Evolutionary conservation across 768 basidiomycete species (phyloP).

Genomic region (Phaeotremella fagi): DNA sequence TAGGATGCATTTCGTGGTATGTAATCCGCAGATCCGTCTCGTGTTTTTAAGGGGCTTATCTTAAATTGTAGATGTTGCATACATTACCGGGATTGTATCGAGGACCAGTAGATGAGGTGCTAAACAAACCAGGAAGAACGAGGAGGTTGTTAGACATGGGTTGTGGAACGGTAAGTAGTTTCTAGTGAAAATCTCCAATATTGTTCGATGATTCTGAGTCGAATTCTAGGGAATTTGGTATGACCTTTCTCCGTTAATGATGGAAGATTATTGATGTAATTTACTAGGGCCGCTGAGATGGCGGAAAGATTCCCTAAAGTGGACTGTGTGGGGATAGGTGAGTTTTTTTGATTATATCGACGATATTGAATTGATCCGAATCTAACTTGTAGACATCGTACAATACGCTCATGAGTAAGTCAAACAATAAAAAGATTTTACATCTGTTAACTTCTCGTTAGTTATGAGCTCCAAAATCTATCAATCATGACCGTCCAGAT

Average conservation of each 20-base stretch:
- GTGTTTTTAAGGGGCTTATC: not conserved
- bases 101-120: slow-evolving; percentile 13
- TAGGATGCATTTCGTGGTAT: slow-evolving; percentile 12
- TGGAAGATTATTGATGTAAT: not conserved
- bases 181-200: not conserved
- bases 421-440: not conserved
- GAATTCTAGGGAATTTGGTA: slow-evolving; percentile 1
- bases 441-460: slow-evolving; percentile 3
- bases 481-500: slow-evolving; percentile 10
- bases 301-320: slow-evolving; percentile 12
- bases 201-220: not conserved
- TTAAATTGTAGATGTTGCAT: not conserved
- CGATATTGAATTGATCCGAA: not conserved
- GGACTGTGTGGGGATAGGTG: slow-evolving; percentile 17
- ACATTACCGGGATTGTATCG: slow-evolving; percentile 13
- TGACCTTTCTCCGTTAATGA: not conserved
- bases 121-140: not conserved
- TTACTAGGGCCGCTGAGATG: slow-evolving; percentile 13
- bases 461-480: slow-evolving; percentile 11
- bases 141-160: slow-evolving; percentile 14
- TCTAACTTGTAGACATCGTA: slow-evolving; percentile 6
- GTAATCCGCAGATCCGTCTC: not conserved
- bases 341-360: too few species aligned
- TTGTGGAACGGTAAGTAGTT: slow-evolving; percentile 14
- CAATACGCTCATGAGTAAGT: slow-evolving; percentile 16